A percentile compares a stretch with the other conserved stretches of the same genome.
Evolutionary conservation across 129 eudicot genomes (phyloP).

Genomic region (Artemisia tridentata): DNA sequence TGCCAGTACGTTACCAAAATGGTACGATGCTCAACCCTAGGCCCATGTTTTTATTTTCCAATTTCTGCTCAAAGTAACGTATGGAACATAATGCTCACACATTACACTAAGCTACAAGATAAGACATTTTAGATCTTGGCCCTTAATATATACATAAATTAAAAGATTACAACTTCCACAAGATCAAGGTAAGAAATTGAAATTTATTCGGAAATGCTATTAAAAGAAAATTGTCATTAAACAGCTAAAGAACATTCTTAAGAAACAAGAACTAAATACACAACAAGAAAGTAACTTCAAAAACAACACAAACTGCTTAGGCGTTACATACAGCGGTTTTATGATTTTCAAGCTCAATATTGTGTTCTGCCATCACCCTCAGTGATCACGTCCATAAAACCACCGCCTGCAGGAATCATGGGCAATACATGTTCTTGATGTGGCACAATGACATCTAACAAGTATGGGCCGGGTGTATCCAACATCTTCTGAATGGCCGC

Average conservation of each 20-base stretch:
- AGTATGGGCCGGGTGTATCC: constrained; percentile 48
- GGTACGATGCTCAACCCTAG: too few species aligned
- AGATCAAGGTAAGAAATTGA: background rate
- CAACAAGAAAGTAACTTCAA: constrained; percentile 27
- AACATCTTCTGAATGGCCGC: constrained; percentile 49
- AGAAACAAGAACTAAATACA: constrained; percentile 27
- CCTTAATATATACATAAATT: constrained; percentile 12
- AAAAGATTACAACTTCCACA: background rate
- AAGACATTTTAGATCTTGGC: background rate
- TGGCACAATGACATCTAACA: constrained; percentile 50
- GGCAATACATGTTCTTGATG: constrained; percentile 65
- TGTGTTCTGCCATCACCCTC: constrained; percentile 50
- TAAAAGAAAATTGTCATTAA: background rate
- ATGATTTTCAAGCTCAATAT: constrained; percentile 19
- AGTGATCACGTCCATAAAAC: constrained; percentile 41
- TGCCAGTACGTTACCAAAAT: too few species aligned
- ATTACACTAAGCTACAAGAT: too few species aligned
- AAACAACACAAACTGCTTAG: constrained; percentile 29
- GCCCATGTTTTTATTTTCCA: too few species aligned
- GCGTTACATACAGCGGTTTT: constrained; percentile 20
- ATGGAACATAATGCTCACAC: too few species aligned
- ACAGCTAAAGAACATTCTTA: constrained; percentile 17
- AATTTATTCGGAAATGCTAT: constrained; percentile 13
- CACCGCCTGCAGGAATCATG: constrained; percentile 59
- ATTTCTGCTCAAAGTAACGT: too few species aligned